Evolutionary conservation across 108 stramenopile genomes (phyloP).

Genomic region (Hondaea fermentalgiana): DNA sequence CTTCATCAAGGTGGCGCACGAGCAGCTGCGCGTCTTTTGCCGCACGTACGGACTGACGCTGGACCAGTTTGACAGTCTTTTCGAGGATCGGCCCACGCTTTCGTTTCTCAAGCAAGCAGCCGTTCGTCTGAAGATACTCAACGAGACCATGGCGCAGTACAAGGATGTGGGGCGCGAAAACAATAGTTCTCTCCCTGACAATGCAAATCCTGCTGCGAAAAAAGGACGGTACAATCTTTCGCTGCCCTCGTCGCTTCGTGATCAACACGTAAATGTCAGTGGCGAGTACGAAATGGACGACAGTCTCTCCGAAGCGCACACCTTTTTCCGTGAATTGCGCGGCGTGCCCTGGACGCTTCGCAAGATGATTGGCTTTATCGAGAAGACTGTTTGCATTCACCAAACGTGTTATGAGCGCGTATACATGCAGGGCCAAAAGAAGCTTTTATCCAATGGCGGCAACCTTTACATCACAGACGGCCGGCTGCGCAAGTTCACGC

Average conservation of each 20-base stretch:
- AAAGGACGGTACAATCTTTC: not conserved
- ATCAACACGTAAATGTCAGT: not conserved
- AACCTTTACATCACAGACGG: slow-evolving; percentile 15
- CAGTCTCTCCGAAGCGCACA: not conserved
- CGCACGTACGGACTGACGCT: not conserved
- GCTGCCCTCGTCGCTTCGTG: not conserved
- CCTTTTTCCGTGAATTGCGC: not conserved
- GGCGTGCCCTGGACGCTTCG: slow-evolving; percentile 8
- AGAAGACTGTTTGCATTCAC: not conserved
- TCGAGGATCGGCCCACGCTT: not conserved
- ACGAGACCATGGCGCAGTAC: not conserved
- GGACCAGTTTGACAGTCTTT: not conserved
- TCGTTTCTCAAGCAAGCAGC: not conserved
- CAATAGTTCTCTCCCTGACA: not conserved
- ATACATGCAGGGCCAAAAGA: not conserved
- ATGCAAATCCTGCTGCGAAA: not conserved
- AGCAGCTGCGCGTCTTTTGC: not conserved
- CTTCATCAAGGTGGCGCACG: not conserved
- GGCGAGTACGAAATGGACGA: slow-evolving; percentile 8
- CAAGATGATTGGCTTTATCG: not conserved
- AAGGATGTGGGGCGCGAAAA: not conserved
- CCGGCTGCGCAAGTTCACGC: not conserved
- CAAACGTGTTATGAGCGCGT: not conserved
- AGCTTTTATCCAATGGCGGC: not conserved
- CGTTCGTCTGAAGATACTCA: not conserved